Base-by-base conservation (phyloP, 2,329 filamentous ascomycete species). In the Alternaria panax region DNA sequence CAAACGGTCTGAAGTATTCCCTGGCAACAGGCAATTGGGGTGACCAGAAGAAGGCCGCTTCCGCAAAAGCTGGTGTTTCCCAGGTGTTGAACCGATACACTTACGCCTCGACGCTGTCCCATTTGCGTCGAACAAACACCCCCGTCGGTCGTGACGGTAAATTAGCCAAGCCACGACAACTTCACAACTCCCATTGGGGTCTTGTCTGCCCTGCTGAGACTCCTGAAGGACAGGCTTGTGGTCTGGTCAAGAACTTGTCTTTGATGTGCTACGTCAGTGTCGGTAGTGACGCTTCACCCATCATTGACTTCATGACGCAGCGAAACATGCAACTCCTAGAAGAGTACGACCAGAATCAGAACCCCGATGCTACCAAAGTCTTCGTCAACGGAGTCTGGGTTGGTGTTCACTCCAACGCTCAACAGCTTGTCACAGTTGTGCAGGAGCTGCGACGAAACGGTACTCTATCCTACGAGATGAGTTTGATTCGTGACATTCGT, bases 331-430 rank as follows among this genome's bases (percentile, higher is more conserved):
- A 98, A 75, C 88, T 97, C 2, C 85, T 99, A 0, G 95, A 99
- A 77, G 95, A 99, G 77, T 99, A 97, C 72, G 82, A 84, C 58
- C 80, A 81, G 4, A 77, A 80, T 34, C 75, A 79, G 52, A 94
- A 93, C 54, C 94, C 94, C 0, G 91, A 96, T 72, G 93, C 94
- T 6, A 99, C 95, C 52, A 99, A 99, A 82, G 90, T 99, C 46
- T 99, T 99, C 73, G 91, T 99, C 70, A 98, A 99, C 74, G 95
- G 95, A 77, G 92, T 94, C 5, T 99, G 96, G 96, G 93, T 98
- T 46, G 96, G 95, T 80, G 90, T 98, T 14, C 93, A 97, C 74
- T 88, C 92, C 66, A 92, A 97, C 70, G 92, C 95, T 9, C 90
- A 91, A 68, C 88, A 93, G 70, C 85, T 99, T 41, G 93, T 97